These are phyloP conservation scores for Typha latifolia DNA, from an alignment of 176 grass and related monocot genomes.

Conservation along the genomic window DNA sequence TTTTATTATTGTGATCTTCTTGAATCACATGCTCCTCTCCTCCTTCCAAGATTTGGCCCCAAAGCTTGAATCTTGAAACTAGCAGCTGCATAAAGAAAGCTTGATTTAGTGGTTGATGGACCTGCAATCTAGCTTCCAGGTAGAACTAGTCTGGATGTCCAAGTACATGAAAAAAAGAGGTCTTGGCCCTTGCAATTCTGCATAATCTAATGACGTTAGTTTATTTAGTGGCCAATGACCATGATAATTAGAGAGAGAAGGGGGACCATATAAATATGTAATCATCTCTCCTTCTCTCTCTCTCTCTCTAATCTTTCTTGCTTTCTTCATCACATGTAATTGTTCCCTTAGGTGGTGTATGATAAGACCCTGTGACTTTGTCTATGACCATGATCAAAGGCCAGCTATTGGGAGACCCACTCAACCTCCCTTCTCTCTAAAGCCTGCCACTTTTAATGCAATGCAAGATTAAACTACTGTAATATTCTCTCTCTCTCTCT, in stretches of 20 bases:
- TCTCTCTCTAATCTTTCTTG: no score
- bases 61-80: not conserved
- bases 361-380: not conserved
- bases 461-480: not conserved
- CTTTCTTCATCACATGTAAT: slow-evolving; percentile 24
- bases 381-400: slow-evolving; percentile 13
- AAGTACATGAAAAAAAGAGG: slow-evolving; percentile 2
- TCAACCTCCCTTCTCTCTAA: slow-evolving; percentile 14
- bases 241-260: no score
- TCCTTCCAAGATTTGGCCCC: not conserved
- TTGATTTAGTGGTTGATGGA: slow-evolving; percentile 25
- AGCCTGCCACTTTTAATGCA: not conserved
- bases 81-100: not conserved
- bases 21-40: slow-evolving; percentile 2
- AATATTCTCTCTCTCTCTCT: not conserved
- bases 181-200: slow-evolving; percentile 9
- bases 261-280: not conserved
- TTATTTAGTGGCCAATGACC: no score
- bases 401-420: slow-evolving; percentile 4
- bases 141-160: slow-evolving; percentile 25
- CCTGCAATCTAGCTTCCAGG: slow-evolving; percentile 40
- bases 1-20: not conserved
- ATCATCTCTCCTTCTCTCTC: not conserved
- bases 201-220: slow-evolving; percentile 1
- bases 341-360: slow-evolving; percentile 11